Evolutionary conservation across 139 green algal genomes (phyloP).

Genomic region (Klebsormidium nitens): DNA sequence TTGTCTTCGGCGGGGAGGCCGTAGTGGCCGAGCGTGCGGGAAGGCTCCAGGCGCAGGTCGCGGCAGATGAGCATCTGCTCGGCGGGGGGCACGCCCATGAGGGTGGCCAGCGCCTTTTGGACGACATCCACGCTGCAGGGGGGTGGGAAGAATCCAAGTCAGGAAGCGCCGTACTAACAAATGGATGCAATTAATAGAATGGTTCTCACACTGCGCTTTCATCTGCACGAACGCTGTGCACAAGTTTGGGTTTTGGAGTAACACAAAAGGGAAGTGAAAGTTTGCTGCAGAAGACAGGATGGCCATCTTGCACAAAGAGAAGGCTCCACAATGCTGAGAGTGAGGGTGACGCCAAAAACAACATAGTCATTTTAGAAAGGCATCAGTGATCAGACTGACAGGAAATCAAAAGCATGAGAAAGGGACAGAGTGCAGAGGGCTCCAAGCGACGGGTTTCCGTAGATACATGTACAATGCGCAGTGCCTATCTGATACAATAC

Average conservation of each 20-base stretch:
- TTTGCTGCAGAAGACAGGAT: slow-evolving; percentile 6
- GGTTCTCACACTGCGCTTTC: not conserved
- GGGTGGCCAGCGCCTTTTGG: slow-evolving; percentile 61
- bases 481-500: too few species aligned
- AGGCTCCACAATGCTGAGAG: too few species aligned
- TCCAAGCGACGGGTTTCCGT: too few species aligned
- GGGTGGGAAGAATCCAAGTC: too few species aligned
- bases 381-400: too few species aligned
- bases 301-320: not conserved
- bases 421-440: too few species aligned
- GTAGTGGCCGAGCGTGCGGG: slow-evolving; percentile 54
- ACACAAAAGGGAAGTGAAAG: not conserved
- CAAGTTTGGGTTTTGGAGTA: too few species aligned
- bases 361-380: too few species aligned
- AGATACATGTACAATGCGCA: too few species aligned
- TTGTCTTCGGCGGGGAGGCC: slow-evolving; percentile 50
- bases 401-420: too few species aligned
- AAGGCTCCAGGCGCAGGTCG: slow-evolving; percentile 60
- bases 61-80: slow-evolving; percentile 82
- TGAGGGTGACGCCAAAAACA: too few species aligned
- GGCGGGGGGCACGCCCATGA: slow-evolving; percentile 56
- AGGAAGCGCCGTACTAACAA: slow-evolving; percentile 10
- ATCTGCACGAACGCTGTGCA: too few species aligned
- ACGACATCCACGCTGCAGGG: slow-evolving; percentile 50
- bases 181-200: slow-evolving; percentile 11